Evolutionary conservation across 345 rosid species (phyloP), one percentile per base, ranked within the genome.

Genomic region (Orychophragmus violaceus): DNA sequence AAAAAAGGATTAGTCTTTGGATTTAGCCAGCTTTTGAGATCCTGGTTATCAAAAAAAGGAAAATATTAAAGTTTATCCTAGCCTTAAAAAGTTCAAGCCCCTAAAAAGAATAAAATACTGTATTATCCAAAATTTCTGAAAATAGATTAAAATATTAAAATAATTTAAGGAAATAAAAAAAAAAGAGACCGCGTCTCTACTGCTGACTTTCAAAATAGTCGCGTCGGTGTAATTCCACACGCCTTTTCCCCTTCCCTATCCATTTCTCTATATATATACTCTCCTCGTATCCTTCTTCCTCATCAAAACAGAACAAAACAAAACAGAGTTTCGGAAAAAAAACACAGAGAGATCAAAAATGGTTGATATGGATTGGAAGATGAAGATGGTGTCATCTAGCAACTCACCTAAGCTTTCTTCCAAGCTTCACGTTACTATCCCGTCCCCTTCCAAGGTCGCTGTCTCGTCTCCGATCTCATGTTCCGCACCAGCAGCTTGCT

Each of bases 341-440:
- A 8, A 39, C 3, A 46, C 8, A 42, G 6, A 74, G 6, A 22
- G 10, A 49, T 14, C 14, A 41, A 49, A 69, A 49, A 91, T 91
- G 98, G 86, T 88, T 17, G 96, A 88, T 79, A 68, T 91, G 61
- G 85, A 84, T 53, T 85, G 94, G 71, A 80, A 85, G 63, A 80
- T 85, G 37, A 84, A 86, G 65, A 81, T 81, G 80, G 85, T 76
- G 0, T 79, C 96, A 59, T 60, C 77, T 70, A 70, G 68, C 74
- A 36, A 2, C 2, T 41, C 46, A 41, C 16, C 77, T 0, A 67
- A 73, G 63, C 72, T 73, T 23, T 66, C 72, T 10, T 73, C 77
- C 23, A 87, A 83, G 57, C 95, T 83, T 46, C 45, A 77, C 27
- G 74, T 89, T 2, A 66, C 81, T 4, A 82, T 91, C 39, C 94